Conservation (phyloP, 768 basidiomycete species). For the Pleurotus tuoliensis region DNA sequence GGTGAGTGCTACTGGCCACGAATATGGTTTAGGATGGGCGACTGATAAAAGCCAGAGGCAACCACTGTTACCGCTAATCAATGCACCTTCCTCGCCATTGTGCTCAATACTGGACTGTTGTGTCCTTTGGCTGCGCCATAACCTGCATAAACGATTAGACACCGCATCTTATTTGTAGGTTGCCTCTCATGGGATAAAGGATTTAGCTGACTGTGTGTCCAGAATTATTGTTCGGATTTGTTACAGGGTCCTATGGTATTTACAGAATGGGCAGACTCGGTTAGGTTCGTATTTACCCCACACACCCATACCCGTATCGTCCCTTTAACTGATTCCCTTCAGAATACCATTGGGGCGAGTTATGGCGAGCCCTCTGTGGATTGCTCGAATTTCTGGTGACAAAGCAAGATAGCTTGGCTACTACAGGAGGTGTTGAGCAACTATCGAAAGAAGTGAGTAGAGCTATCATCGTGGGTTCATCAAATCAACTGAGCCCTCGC, state of each 20-base stretch:
- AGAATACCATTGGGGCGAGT: conserved; percentile 67
- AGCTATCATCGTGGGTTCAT: background rate
- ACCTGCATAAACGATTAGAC: conserved; percentile 60
- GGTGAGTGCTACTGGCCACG: conserved; percentile 27
- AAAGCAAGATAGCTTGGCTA: conserved; percentile 49
- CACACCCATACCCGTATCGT: background rate
- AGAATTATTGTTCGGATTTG: conserved; percentile 38
- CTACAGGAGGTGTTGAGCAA: conserved; percentile 48
- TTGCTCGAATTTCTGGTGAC: conserved; percentile 52
- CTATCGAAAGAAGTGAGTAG: conserved; percentile 50
- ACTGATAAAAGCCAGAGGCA: conserved; percentile 32
- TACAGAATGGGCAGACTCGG: conserved; percentile 49
- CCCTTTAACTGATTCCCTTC: background rate
- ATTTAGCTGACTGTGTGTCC: conserved; percentile 27
- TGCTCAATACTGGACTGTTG: conserved; percentile 67
- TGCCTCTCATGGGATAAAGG: conserved; percentile 24
- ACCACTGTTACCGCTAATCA: conserved; percentile 43
- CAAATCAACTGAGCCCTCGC: background rate
- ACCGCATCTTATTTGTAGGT: conserved; percentile 54
- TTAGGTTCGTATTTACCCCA: conserved; percentile 38
- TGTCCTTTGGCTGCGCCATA: conserved; percentile 67
- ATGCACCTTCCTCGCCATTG: conserved; percentile 39
- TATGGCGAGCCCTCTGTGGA: conserved; percentile 57
- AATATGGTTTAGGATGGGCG: conserved; percentile 1
- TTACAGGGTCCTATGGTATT: conserved; percentile 52